Conservation (phyloP, 495 filamentous ascomycete genomes). For the Penicillium atrosanguineum region DNA sequence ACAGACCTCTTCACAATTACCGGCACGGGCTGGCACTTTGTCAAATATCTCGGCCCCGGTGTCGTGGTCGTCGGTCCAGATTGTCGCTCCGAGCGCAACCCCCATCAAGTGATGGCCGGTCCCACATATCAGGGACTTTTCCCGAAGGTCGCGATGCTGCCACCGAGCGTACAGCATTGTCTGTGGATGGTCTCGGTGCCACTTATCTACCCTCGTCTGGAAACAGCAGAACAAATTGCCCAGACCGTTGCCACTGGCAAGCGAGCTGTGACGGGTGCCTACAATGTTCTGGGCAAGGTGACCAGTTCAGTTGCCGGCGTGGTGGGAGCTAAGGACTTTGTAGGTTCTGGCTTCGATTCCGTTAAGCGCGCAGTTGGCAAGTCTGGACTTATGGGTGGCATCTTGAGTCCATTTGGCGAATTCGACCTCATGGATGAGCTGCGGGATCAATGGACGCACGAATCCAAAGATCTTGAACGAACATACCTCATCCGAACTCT, state of each 20-base stretch:
- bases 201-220: conserved; percentile 84
- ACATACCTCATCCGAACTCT: conserved; percentile 95
- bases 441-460: conserved; percentile 96
- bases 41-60: conserved; percentile 91
- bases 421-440: conserved; percentile 93
- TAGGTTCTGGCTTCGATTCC: conserved; percentile 84
- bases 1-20: conserved; percentile 95
- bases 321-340: conserved; percentile 88
- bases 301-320: conserved; percentile 91
- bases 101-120: conserved; percentile 88
- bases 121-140: conserved; percentile 97
- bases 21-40: conserved; percentile 94
- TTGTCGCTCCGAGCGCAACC: conserved; percentile 86
- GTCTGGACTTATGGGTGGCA: conserved; percentile 86
- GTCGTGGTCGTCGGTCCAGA: conserved; percentile 89
- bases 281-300: conserved; percentile 92
- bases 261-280: conserved; percentile 90
- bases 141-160: conserved; percentile 90
- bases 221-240: conserved; percentile 84
- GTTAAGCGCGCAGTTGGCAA: conserved; percentile 97
- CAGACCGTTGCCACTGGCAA: conserved; percentile 93
- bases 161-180: conserved; percentile 89
- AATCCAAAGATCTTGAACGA: conserved; percentile 93
- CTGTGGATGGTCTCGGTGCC: conserved; percentile 93
- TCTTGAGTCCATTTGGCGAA: conserved; percentile 95